Conservation (phyloP, 2,329 filamentous ascomycete species). For the Talaromyces sp. region DNA sequence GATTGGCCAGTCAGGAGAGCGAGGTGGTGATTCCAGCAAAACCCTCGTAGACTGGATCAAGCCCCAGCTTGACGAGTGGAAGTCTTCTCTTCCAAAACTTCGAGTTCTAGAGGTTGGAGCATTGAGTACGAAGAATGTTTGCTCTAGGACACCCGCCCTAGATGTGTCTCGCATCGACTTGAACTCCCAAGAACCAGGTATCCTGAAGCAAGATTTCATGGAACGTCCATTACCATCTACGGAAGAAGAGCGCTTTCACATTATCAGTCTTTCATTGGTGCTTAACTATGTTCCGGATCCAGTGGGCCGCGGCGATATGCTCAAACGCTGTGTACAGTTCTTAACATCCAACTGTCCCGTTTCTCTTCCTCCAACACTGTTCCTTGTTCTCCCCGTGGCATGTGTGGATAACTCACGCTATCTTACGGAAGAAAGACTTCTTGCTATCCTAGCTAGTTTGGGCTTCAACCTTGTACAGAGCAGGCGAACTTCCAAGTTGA, state of each 20-base stretch:
- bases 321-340: conserved; percentile 73
- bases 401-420: conserved; percentile 92
- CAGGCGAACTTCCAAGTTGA: conserved; percentile 80
- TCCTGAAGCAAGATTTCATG: conserved; percentile 94
- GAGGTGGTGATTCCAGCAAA: conserved; percentile 66
- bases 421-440: conserved; percentile 70
- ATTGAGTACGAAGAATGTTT: conserved; percentile 80
- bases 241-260: conserved; percentile 72
- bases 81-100: conserved; percentile 41
- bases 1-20: conserved; percentile 61
- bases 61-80: conserved; percentile 29
- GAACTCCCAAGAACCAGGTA: conserved; percentile 76
- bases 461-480: conserved; percentile 68
- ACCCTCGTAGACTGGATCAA: conserved; percentile 62
- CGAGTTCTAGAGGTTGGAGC: conserved; percentile 87
- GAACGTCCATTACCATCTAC: conserved; percentile 69
- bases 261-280: conserved; percentile 89
- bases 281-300: conserved; percentile 91
- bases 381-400: conserved; percentile 85
- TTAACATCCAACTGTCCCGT: conserved; percentile 48
- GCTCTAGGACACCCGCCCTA: conserved; percentile 71
- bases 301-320: conserved; percentile 77
- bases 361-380: conserved; percentile 60
- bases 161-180: conserved; percentile 84
- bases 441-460: conserved; percentile 73